Percentiles rank a stretch among this genome's conserved stretches.
phyloP scores from a whole-genome alignment of 2,329 filamentous ascomycete genomes.

The Stemphylium vesicarium region DNA sequence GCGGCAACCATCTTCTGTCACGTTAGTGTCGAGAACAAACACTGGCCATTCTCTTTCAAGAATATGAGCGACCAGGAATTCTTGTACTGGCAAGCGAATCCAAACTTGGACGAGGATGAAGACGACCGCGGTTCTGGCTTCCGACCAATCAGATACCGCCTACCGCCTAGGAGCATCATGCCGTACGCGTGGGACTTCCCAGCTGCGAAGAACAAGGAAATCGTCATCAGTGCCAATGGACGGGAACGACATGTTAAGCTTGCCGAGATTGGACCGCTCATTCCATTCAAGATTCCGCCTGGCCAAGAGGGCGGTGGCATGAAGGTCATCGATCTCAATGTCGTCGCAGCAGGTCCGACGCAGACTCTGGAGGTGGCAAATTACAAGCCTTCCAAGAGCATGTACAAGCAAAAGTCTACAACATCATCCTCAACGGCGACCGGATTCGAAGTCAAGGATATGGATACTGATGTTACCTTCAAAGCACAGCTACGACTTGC shows the following conservation, averaged over 20 bases:
- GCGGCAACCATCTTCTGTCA: constrained; percentile 92
- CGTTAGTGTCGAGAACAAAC: constrained; percentile 86
- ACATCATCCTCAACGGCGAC: constrained; percentile 66
- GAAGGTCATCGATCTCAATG: constrained; percentile 96
- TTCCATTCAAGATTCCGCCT: constrained; percentile 88
- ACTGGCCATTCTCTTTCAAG: constrained; percentile 98
- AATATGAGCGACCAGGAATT: constrained; percentile 98
- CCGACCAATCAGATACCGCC: constrained; percentile 88
- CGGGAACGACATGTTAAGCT: constrained; percentile 92
- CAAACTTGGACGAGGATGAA: constrained; percentile 90
- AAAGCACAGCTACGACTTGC: constrained; percentile 86
- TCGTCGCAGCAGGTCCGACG: constrained; percentile 92
- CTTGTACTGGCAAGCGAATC: constrained; percentile 93
- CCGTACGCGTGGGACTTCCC: constrained; percentile 99
- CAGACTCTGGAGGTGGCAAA: constrained; percentile 94
- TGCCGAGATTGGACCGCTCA: constrained; percentile 93
- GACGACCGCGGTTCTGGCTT: constrained; percentile 82
- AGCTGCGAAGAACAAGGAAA: constrained; percentile 92
- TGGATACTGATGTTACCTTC: constrained; percentile 87
- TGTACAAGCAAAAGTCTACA: constrained; percentile 74
- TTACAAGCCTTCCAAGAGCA: constrained; percentile 88
- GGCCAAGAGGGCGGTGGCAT: constrained; percentile 66
- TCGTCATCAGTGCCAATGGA: constrained; percentile 79
- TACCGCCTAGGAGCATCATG: constrained; percentile 97
- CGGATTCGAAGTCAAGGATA: constrained; percentile 92